These are phyloP conservation scores for Fermentozyma sake DNA, from an alignment of 1,139 yeast species.

Conservation along the genomic window DNA sequence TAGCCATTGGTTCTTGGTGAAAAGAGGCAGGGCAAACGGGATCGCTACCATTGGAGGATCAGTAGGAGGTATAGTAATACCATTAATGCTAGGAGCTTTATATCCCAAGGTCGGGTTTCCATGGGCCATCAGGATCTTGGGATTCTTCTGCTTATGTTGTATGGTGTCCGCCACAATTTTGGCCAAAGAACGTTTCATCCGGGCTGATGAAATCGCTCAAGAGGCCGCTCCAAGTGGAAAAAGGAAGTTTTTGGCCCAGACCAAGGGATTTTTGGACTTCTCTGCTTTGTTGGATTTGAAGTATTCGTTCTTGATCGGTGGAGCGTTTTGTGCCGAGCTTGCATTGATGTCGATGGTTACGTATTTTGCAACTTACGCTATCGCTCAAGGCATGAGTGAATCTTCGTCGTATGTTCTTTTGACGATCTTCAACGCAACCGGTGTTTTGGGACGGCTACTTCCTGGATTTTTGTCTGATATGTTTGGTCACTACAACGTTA, in stretches of 20 bases:
- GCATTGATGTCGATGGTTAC: slow-evolving; percentile 48
- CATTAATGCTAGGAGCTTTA: slow-evolving; percentile 29
- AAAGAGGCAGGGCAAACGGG: slow-evolving; percentile 33
- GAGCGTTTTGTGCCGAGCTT: slow-evolving; percentile 49
- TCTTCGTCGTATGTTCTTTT: slow-evolving; percentile 32
- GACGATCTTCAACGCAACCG: slow-evolving; percentile 38
- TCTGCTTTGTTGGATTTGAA: slow-evolving; percentile 23
- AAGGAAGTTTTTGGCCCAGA: slow-evolving; percentile 4
- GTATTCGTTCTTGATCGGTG: slow-evolving; percentile 22
- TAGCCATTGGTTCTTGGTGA: slow-evolving; percentile 34
- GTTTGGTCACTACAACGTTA: slow-evolving; percentile 37
- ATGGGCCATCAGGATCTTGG: slow-evolving; percentile 35
- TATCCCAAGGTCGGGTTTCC: slow-evolving; percentile 28
- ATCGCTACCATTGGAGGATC: slow-evolving; percentile 39
- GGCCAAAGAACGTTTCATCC: slow-evolving; percentile 44
- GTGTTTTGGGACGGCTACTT: slow-evolving; percentile 34
- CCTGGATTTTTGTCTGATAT: slow-evolving; percentile 38
- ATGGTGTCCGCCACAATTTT: slow-evolving; percentile 25
- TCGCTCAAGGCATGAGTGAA: slow-evolving; percentile 36
- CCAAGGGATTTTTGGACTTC: slow-evolving; percentile 20
- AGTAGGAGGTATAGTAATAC: slow-evolving; percentile 34
- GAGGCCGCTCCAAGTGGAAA: slow-evolving; percentile 3
- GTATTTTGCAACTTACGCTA: slow-evolving; percentile 41
- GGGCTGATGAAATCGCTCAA: slow-evolving; percentile 1
- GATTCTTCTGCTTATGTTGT: slow-evolving; percentile 28